Conservation (phyloP, 306 rosid species). For the Sophora flavescens region DNA sequence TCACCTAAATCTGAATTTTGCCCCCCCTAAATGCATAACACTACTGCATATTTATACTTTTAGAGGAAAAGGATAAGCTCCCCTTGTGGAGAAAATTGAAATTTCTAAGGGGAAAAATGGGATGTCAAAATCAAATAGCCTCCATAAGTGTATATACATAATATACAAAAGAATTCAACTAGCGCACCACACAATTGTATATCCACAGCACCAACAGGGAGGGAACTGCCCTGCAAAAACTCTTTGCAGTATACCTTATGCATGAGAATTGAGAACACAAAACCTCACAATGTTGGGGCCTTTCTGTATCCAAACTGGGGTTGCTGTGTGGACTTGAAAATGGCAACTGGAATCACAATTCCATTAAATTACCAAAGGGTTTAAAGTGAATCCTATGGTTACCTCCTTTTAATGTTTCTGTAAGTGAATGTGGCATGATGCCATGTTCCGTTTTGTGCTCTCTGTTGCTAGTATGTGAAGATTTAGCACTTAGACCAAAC, state of each 20-base stretch:
- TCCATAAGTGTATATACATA: constrained; percentile 42
- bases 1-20: background rate
- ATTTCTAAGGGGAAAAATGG: constrained; percentile 21
- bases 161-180: constrained; percentile 60
- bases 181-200: constrained; percentile 52
- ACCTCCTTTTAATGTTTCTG: constrained; percentile 44
- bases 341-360: constrained; percentile 42
- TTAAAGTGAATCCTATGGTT: constrained; percentile 42
- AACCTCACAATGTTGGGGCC: constrained; percentile 58
- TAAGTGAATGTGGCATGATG: constrained; percentile 43
- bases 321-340: constrained; percentile 51
- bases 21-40: constrained; percentile 4
- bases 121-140: constrained; percentile 42
- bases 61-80: constrained; percentile 14
- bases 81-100: constrained; percentile 22
- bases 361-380: constrained; percentile 41
- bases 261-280: constrained; percentile 52
- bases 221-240: constrained; percentile 69
- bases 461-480: constrained; percentile 43
- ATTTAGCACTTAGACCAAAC: constrained; percentile 51
- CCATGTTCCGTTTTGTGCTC: constrained; percentile 45
- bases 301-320: constrained; percentile 54
- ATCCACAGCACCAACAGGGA: constrained; percentile 87
- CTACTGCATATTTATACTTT: constrained; percentile 22
- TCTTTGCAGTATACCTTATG: constrained; percentile 49